Base-by-base conservation (phyloP, 305 asterid species). In the Fraxinus latifolia region DNA sequence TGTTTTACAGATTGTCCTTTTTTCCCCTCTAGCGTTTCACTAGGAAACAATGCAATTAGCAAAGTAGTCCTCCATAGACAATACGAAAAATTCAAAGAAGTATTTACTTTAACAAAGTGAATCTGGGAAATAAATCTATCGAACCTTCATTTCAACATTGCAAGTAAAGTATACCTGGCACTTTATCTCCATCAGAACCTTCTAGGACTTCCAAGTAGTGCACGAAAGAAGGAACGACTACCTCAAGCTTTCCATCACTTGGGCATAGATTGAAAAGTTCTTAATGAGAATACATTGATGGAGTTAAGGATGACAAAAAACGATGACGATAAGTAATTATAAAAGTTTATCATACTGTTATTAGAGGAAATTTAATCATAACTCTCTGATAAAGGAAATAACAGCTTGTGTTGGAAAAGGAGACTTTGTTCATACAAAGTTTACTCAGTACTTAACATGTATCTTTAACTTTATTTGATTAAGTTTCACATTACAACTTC, bases 161-260 rank as follows among this genome's bases (percentile, higher is more conserved):
- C 23, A 71, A 81, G 44, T 33, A 34, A 62, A 71, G 60, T 42
- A 15, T 85, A 96, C 99, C 99, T 91, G 99, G 97, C 83, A 96
- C 53, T 91, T 96, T 96, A 87, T 96, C 99, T 83, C 99, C 99
- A 89, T 96, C 99, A 82, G 98, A 90, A 78, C 99, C 99, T 89
- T 96, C 98, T 55, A 96, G 91, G 60, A 94, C 99, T 87, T 96
- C 99, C 94, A 96, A 90, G 90, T 93, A 96, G 87, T 96, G 99
- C 88, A 96, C 98, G 88, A 96, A 96, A 12, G 99, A 93, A 81
- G 99, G 97, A 80, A 96, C 94, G 25, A 96, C 92, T 25, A 96
- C 91, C 84, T 96, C 99, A 83, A 93, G 96, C 91, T 96, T 96
- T 82, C 99, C 99, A 89, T 96, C 99, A 85, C 99, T 96, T 86